Percentiles rank a stretch among this genome's conserved stretches.
These are phyloP conservation scores for Solanum lycopersicoides DNA, from an alignment of 257 asterid species.

Conservation along the genomic window DNA sequence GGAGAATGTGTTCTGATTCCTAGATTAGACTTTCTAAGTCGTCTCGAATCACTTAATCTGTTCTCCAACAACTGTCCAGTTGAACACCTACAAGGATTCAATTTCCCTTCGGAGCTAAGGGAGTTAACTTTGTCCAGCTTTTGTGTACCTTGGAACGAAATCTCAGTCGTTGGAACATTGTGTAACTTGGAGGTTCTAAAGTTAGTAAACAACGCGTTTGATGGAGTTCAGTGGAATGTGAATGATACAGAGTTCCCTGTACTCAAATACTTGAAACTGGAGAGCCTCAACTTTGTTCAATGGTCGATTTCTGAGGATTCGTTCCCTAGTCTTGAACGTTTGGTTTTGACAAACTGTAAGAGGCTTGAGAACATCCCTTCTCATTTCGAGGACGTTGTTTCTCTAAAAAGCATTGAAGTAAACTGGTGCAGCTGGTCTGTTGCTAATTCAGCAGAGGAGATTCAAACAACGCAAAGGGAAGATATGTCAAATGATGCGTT, in stretches of 20 bases:
- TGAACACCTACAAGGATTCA: neutral
- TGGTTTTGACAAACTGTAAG: neutral
- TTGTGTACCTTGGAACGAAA: neutral
- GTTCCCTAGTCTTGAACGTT: neutral
- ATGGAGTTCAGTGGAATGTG: neutral
- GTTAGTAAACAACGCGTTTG: neutral
- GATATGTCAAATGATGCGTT: neutral
- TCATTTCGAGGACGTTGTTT: neutral
- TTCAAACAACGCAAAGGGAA: neutral
- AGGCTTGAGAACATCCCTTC: neutral
- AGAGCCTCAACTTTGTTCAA: neutral
- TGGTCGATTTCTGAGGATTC: neutral
- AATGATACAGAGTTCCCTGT: neutral
- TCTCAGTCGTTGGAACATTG: neutral
- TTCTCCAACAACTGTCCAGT: neutral
- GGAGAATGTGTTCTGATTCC: neutral
- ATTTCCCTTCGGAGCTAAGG: neutral
- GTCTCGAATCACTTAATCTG: neutral
- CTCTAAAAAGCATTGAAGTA: neutral
- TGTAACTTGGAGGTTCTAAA: neutral
- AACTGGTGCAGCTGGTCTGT: neutral
- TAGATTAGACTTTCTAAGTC: neutral
- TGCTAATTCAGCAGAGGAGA: neutral
- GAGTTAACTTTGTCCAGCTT: neutral
- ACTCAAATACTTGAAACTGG: neutral